Conservation (phyloP, 495 filamentous ascomycete genomes). For the Elaphomyces granulatus region DNA sequence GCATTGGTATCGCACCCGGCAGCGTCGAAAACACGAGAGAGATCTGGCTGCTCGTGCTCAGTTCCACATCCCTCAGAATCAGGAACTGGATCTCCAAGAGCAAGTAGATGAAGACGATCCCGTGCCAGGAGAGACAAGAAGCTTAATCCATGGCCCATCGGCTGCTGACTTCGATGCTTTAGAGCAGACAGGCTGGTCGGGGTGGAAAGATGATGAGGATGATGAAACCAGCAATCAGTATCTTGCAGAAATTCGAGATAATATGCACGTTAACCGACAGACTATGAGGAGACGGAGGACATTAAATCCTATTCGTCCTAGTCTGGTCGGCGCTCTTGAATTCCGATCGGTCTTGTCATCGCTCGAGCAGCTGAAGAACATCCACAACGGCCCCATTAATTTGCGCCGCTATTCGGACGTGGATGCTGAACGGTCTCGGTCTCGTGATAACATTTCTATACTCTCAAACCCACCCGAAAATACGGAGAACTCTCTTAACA, state of each 20-base stretch:
- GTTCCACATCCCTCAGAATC: conserved; percentile 51
- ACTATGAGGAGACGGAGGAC: conserved; percentile 55
- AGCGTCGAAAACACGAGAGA: conserved; percentile 42
- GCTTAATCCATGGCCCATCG: conserved; percentile 35
- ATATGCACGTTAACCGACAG: conserved; percentile 78
- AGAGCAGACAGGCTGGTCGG: conserved; percentile 43
- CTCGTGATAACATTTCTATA: conserved; percentile 36
- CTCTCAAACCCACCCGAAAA: conserved; percentile 30
- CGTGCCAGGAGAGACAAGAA: conserved; percentile 36
- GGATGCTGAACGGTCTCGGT: conserved; percentile 25
- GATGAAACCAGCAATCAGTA: conserved; percentile 57
- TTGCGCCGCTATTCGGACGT: conserved; percentile 61
- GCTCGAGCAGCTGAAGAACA: conserved; percentile 62
- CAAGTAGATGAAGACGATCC: conserved; percentile 61
- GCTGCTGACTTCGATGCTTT: conserved; percentile 56
- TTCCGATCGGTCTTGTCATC: conserved; percentile 81
- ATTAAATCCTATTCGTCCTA: conserved; percentile 73
- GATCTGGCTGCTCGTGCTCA: conserved; percentile 60
- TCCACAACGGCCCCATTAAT: conserved; percentile 47
- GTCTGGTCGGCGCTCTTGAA: conserved; percentile 84
- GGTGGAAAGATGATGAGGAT: conserved; percentile 45
- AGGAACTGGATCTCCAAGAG: conserved; percentile 53
- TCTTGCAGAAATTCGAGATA: conserved; percentile 73
- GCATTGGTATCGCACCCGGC: conserved; percentile 69
- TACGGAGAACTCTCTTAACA: conserved; percentile 19